Evolutionary conservation across 140 eudicot species (phyloP), one percentile per base, ranked within the genome.

Genomic region (Anethum foeniculum): DNA sequence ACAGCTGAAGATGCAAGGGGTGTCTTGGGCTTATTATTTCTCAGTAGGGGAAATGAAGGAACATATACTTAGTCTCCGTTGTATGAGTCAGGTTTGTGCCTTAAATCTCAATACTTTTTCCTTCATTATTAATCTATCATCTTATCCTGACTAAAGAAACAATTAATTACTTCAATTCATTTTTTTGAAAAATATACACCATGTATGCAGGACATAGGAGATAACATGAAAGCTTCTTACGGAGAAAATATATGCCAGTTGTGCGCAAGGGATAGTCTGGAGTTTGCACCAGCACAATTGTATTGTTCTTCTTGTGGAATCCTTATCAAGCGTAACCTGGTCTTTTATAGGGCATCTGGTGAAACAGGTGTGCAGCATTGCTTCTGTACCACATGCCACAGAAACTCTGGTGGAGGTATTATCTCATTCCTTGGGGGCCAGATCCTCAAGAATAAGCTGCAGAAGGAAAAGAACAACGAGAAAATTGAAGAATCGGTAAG

Each of bases 401-500:
- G 79, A 80, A 82, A 84, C 56, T 83, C 90, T 27, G 90, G 82
- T 56, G 90, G 94, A 46, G 64, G 83, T 88, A 83, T 71, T 62
- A 87, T 92, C 75, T 65, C 84, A 32, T 60, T 89, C 71, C 84
- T 83, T 12, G 98, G 90, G 76, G 72, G 56, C 32, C 56, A 84
- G 27, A 71, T 94, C 39, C 81, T 86, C 73, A 94, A 92, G 82
- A 71, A 84, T 48, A 82, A 82, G 74, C 83, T 94, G 48, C 83
- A 78, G 67, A 87, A 85, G 84, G 81, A 77, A 32, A 90, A 75
- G 78, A 87, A 88, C 69, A 82, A 83, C 79, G 91, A 83, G 79
- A 89, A 80, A 83, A 80, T 32, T 47, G 94, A 84, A 67, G 98
- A 94, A 84, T 85, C 94, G 30, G 98, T 92, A 81, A 82, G 92